Evolutionary conservation across 2,329 filamentous ascomycete genomes (phyloP).

Genomic region (Alternaria ethzedia): DNA sequence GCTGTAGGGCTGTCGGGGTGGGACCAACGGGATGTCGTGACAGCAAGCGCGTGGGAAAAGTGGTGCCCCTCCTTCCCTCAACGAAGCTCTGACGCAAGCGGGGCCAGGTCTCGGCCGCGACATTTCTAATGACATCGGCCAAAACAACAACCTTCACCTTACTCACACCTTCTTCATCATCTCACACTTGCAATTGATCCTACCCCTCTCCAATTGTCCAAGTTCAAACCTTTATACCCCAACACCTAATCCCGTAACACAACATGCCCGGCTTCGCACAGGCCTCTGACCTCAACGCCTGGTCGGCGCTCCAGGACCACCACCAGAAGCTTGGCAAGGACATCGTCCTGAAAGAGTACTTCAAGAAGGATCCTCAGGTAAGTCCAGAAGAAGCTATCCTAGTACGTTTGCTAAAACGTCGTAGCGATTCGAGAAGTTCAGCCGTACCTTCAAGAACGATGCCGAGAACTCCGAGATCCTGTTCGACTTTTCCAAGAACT

Average conservation of each 20-base stretch:
- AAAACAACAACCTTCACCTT: slow-evolving; percentile 16
- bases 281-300: slow-evolving; percentile 83
- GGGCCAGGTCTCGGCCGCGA: slow-evolving; percentile 26
- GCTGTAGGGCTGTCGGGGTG: slow-evolving; percentile 13
- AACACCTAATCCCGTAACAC: slow-evolving; percentile 31
- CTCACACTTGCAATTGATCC: slow-evolving; percentile 23
- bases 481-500: slow-evolving; percentile 99
- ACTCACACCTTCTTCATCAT: slow-evolving; percentile 16
- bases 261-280: slow-evolving; percentile 73
- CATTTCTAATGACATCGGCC: slow-evolving; percentile 15
- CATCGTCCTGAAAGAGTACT: slow-evolving; percentile 92
- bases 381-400: not conserved
- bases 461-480: slow-evolving; percentile 85
- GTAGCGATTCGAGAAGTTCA: slow-evolving; percentile 87
- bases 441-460: slow-evolving; percentile 78
- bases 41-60: slow-evolving; percentile 21
- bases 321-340: slow-evolving; percentile 84
- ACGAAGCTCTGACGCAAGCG: slow-evolving; percentile 34
- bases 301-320: slow-evolving; percentile 90
- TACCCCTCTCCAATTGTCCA: slow-evolving; percentile 8
- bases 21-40: slow-evolving; percentile 27
- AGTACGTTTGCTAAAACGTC: slow-evolving; percentile 9
- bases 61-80: slow-evolving; percentile 19
- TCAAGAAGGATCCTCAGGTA: slow-evolving; percentile 75
- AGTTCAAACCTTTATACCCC: slow-evolving; percentile 16